Conservation (phyloP, 2,329 filamentous ascomycete genomes). For the Arthrinium phaeospermum region DNA sequence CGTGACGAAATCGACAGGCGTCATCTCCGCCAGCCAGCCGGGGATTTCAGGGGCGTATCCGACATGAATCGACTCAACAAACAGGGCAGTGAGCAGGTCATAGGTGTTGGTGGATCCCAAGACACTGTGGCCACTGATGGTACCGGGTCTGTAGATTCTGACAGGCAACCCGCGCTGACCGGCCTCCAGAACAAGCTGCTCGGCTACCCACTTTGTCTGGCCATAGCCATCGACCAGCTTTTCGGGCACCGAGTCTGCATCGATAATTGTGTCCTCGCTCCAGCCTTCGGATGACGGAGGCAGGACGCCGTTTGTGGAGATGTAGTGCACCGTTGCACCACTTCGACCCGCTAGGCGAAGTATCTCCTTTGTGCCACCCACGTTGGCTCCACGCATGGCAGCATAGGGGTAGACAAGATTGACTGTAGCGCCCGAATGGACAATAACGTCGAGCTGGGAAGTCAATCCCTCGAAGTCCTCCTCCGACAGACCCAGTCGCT, state of each 20-base stretch:
- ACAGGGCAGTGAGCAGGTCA: slow-evolving; percentile 76
- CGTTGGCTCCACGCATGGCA: slow-evolving; percentile 74
- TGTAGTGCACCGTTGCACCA: slow-evolving; percentile 76
- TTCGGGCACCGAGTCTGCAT: slow-evolving; percentile 70
- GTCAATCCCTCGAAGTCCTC: slow-evolving; percentile 71
- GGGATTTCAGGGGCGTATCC: slow-evolving; percentile 73
- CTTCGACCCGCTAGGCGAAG: slow-evolving; percentile 71
- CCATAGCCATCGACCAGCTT: slow-evolving; percentile 77
- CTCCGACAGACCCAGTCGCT: slow-evolving; percentile 70
- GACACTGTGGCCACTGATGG: slow-evolving; percentile 77
- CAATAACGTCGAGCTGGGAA: slow-evolving; percentile 70
- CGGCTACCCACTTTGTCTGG: slow-evolving; percentile 83
- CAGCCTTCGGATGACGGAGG: slow-evolving; percentile 73
- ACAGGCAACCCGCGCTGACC: slow-evolving; percentile 71
- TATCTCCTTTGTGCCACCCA: slow-evolving; percentile 79
- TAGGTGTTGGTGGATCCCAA: slow-evolving; percentile 79
- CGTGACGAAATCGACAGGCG: slow-evolving; percentile 81
- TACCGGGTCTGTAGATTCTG: slow-evolving; percentile 74
- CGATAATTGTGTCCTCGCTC: slow-evolving; percentile 71
- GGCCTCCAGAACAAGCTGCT: slow-evolving; percentile 75
- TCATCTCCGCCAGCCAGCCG: slow-evolving; percentile 83
- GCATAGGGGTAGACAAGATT: slow-evolving; percentile 85
- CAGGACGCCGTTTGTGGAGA: slow-evolving; percentile 82
- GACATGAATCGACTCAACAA: slow-evolving; percentile 78
- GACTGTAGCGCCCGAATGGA: slow-evolving; percentile 80